These are phyloP conservation scores for Pseudogymnoascus verrucosus DNA, from an alignment of 2,329 filamentous ascomycete genomes.

Conservation along the genomic window DNA sequence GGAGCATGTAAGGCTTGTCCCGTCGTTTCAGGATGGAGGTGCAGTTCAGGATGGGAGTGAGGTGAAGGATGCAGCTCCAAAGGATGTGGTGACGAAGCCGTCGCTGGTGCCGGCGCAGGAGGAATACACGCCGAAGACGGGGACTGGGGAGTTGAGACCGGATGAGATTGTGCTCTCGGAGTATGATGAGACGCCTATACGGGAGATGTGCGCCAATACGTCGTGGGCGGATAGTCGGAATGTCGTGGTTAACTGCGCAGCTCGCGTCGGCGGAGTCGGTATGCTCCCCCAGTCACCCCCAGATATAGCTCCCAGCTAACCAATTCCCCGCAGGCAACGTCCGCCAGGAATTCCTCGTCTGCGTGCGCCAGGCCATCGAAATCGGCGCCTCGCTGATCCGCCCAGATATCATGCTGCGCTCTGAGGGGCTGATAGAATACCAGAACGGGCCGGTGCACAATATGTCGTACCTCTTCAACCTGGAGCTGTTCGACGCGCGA, in stretches of 20 bases:
- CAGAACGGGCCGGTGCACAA: not conserved
- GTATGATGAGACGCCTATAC: not conserved
- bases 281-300: not conserved
- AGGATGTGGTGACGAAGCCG: not conserved
- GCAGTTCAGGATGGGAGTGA: too few species aligned
- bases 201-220: not conserved
- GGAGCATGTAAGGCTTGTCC: not conserved
- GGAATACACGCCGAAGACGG: not conserved
- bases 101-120: too few species aligned
- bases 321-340: constrained; percentile 9
- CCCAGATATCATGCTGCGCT: not conserved
- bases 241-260: not conserved
- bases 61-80: too few species aligned
- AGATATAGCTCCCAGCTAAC: not conserved
- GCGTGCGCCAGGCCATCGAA: not conserved
- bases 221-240: not conserved
- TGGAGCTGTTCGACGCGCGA: constrained; percentile 8
- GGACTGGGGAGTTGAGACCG: not conserved
- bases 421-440: not conserved
- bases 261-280: not conserved
- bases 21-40: not conserved
- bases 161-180: not conserved
- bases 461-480: constrained; percentile 15
- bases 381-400: not conserved
- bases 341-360: not conserved